Conservation (phyloP, 257 asterid species). For the Solanum lycopersicoides region DNA sequence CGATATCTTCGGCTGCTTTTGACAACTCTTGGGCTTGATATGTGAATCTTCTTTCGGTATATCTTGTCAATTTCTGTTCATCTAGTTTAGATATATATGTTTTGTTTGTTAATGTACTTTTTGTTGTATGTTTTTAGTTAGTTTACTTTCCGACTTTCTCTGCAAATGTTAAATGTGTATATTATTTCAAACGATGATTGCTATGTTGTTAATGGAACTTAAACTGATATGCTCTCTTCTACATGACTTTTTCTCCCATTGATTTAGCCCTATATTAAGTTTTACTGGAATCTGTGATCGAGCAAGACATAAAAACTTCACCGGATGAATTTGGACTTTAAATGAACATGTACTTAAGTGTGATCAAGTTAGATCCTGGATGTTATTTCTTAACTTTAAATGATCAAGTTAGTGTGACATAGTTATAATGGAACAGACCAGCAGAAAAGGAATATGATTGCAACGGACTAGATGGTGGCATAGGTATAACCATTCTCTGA, state of each 20-base stretch:
- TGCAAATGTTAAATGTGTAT: neutral
- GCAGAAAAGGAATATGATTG: neutral
- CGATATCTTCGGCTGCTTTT: conserved; percentile 85
- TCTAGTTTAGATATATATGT: neutral
- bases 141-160: neutral
- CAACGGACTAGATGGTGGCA: neutral
- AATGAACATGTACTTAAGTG: neutral
- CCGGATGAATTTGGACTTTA: neutral
- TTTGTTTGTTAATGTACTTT: neutral
- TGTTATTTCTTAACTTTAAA: neutral
- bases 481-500: neutral
- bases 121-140: neutral
- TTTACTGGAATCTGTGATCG: neutral
- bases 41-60: neutral
- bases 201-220: neutral
- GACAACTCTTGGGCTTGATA: conserved; percentile 72
- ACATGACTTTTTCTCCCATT: neutral
- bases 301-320: neutral
- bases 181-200: neutral
- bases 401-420: no score
- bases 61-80: neutral
- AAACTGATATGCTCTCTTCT: neutral
- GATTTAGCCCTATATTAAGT: neutral
- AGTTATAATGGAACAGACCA: neutral
- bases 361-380: neutral